Conservation (phyloP, 495 filamentous ascomycete species). For the Bombardia bombarda region DNA sequence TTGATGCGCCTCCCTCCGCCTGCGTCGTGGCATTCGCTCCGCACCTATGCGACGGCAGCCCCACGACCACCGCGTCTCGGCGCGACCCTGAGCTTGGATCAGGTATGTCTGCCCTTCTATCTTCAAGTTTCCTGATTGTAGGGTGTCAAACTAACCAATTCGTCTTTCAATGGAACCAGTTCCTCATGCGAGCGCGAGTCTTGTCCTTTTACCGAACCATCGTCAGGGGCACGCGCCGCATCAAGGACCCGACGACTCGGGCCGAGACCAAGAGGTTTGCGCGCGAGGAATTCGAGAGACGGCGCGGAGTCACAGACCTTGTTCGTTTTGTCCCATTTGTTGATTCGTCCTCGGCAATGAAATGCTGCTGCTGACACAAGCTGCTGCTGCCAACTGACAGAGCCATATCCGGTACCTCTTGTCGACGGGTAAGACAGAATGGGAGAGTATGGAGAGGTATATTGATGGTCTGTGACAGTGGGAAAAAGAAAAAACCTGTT, state of each 20-base stretch:
- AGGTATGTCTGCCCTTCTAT: slow-evolving; percentile 28
- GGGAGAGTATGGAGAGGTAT: slow-evolving; percentile 52
- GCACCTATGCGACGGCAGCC: slow-evolving; percentile 33
- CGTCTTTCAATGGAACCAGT: too few species aligned
- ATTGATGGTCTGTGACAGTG: slow-evolving; percentile 44
- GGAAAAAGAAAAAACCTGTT: too few species aligned
- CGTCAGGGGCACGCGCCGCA: slow-evolving; percentile 39
- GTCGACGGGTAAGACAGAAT: slow-evolving; percentile 51
- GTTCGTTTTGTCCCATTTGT: slow-evolving; percentile 31
- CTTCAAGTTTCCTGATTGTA: too few species aligned
- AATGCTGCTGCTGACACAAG: too few species aligned
- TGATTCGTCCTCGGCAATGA: too few species aligned
- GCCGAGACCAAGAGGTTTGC: slow-evolving; percentile 65
- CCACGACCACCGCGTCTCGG: slow-evolving; percentile 23
- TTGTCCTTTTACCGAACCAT: slow-evolving; percentile 53
- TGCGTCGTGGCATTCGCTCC: slow-evolving; percentile 18
- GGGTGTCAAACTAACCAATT: too few species aligned
- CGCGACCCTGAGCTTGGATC: slow-evolving; percentile 38
- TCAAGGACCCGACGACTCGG: slow-evolving; percentile 44
- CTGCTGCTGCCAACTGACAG: slow-evolving; percentile 16
- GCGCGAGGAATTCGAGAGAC: slow-evolving; percentile 67
- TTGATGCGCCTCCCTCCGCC: slow-evolving; percentile 24
- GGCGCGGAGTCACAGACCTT: slow-evolving; percentile 61
- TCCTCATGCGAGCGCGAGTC: slow-evolving; percentile 48
- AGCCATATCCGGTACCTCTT: slow-evolving; percentile 48